These are phyloP conservation scores for Cordyceps tenuipes DNA, from an alignment of 2,329 filamentous ascomycete genomes.

Conservation along the genomic window DNA sequence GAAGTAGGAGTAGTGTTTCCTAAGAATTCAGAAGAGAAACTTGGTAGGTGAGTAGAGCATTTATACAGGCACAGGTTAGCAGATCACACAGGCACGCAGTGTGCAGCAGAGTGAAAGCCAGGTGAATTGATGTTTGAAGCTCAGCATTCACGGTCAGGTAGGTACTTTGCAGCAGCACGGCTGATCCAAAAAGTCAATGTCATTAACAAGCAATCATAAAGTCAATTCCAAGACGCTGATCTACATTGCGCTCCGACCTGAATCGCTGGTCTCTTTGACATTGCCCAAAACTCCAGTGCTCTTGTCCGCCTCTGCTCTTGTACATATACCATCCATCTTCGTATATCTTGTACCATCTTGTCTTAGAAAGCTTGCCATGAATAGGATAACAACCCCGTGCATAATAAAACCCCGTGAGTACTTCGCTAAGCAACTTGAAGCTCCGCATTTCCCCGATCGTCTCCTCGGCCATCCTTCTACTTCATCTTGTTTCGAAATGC, in stretches of 20 bases:
- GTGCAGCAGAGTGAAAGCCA: background rate
- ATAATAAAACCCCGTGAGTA: background rate
- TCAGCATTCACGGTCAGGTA: background rate
- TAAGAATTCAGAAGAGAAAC: background rate
- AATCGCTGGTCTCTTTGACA: background rate
- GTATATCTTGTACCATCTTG: background rate
- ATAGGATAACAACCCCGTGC: background rate
- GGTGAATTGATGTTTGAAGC: background rate
- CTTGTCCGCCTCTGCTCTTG: background rate
- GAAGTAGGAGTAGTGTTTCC: background rate
- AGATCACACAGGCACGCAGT: background rate
- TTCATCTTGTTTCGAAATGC: slow-evolving; percentile 37
- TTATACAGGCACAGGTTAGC: background rate
- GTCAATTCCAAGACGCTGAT: slow-evolving; percentile 3
- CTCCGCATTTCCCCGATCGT: too few species aligned
- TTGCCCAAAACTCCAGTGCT: slow-evolving; percentile 7
- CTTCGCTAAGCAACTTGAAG: background rate
- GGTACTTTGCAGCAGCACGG: background rate
- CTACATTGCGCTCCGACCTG: background rate
- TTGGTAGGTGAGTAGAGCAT: background rate
- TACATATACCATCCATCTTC: background rate
- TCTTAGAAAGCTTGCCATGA: background rate
- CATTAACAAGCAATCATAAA: background rate
- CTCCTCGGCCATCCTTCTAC: background rate
- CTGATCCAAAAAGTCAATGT: background rate